These are phyloP conservation scores for Phragmites australis DNA, from an alignment of 176 grass and related monocot species.

Conservation along the genomic window DNA sequence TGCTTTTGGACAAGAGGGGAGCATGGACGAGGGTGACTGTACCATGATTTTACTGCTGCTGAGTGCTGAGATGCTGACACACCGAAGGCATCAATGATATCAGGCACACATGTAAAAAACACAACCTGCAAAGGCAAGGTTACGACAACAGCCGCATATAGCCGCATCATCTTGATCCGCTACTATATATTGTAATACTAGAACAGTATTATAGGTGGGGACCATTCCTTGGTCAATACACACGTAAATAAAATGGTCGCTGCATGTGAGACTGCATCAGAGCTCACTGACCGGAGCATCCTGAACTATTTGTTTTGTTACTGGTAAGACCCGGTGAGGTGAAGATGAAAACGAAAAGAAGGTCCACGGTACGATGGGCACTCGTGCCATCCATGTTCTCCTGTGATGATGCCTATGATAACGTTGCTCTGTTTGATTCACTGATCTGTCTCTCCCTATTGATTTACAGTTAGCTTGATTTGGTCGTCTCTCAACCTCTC, in stretches of 20 bases:
- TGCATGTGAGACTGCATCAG: slow-evolving; percentile 47
- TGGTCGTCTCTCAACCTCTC: background rate
- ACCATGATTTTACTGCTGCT: slow-evolving; percentile 2
- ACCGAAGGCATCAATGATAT: slow-evolving; percentile 21
- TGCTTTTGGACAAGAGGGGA: background rate
- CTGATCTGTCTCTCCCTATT: slow-evolving; percentile 8
- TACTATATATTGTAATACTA: background rate
- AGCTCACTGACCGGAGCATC: slow-evolving; percentile 30
- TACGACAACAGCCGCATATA: background rate
- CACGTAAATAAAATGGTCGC: slow-evolving; percentile 20
- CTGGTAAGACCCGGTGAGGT: background rate
- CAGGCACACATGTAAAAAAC: background rate
- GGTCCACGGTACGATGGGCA: background rate
- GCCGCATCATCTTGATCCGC: slow-evolving; percentile 14
- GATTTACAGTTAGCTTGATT: slow-evolving; percentile 12
- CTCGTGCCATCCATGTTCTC: slow-evolving; percentile 40
- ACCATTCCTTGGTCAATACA: slow-evolving; percentile 43
- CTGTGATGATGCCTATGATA: background rate
- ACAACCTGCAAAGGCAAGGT: background rate
- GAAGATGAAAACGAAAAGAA: slow-evolving; percentile 23
- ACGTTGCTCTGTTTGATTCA: background rate
- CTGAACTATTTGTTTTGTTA: background rate
- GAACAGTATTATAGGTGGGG: slow-evolving; percentile 22
- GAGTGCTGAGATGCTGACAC: background rate
- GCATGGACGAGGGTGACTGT: background rate